Base-by-base conservation (phyloP, 1,139 yeast genomes). In the Yamadazyma diddensiae region DNA sequence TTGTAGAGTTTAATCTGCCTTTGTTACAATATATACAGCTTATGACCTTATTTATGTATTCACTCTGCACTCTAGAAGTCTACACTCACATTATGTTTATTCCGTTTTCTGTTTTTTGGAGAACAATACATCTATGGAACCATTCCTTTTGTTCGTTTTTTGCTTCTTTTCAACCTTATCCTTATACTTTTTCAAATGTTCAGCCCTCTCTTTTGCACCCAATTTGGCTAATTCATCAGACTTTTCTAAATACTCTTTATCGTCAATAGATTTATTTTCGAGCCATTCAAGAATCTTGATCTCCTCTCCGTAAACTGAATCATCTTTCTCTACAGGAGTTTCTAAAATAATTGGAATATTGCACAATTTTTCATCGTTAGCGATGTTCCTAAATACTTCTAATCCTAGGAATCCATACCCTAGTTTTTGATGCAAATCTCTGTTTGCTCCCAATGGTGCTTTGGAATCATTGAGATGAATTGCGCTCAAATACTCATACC, bases 391-490 rank as follows among this genome's bases (percentile, higher is more conserved):
- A 54, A 92, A 92, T 8, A 81, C 76, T 45, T 90, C 96, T 29
- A 92, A 66, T 0, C 97, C 96, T 31, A 92, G 55, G 50, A 85
- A 94, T 0, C 99, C 99, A 39, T 76, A 66, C 1, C 99, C 98
- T 31, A 92, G 62, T 43, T 81, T 79, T 52, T 92, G 95, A 55
- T 92, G 99, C 36, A 92, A 71, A 55, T 92, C 99, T 43, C 95
- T 71, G 49, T 86, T 87, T 21, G 95, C 92, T 4, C 83, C 94
- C 31, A 86, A 57, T 1, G 97, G 97, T 3, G 95, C 94, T 59
- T 92, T 90, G 8, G 97, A 90, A 53, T 92, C 98, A 52, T 92
- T 92, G 36, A 92, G 60, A 58, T 92, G 98, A 34, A 92, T 73
- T 0, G 95, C 92, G 22, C 79, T 62, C 29, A 92, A 65, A 53